Evolutionary conservation across 352 stramenopile genomes (phyloP), one percentile per base, ranked within the genome.

Genomic region (Pythium dissotocum): DNA sequence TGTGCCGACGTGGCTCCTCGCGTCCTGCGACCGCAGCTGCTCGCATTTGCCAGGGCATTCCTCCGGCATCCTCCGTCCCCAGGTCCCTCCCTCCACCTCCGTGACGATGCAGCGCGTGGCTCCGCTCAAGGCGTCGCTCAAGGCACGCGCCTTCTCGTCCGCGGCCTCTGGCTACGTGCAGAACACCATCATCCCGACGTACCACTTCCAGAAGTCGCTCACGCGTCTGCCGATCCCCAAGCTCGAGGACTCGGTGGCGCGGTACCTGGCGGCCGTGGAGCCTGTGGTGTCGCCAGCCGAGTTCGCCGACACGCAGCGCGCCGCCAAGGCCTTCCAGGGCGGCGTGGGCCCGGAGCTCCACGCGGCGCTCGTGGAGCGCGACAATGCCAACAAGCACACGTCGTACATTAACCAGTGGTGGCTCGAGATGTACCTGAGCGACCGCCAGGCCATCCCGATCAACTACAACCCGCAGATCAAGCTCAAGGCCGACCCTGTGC

Each of bases 381-480:
- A 97, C 71, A 81, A 86, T 6, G 79, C 79, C 44, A 83, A 97
- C 73, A 80, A 77, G 64, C 81, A 97, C 77, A 96, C 91, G 75
- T 95, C 84, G 66, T 97, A 97, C 74, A 97, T 97, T 71, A 96
- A 96, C 78, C 80, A 95, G 65, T 96, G 90, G 88, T 97, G 91
- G 91, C 88, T 94, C 33, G 90, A 97, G 61, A 97, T 97, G 91
- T 97, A 97, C 77, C 67, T 97, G 46, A 81, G 58, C 21, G 89
- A 97, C 72, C 90, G 91, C 24, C 83, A 93, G 69, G 81, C 91
- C 53, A 71, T 97, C 48, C 83, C 88, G 33, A 82, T 97, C 72
- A 97, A 97, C 79, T 96, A 95, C 77, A 97, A 97, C 76, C 90
- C 90, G 64, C 89, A 97, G 76, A 84, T 96, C 65, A 93, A 93